Percentiles rank a stretch among this genome's conserved stretches.
Conservation (phyloP, 1,284 basidiomycete genomes). For the Grifola frondosa region DNA sequence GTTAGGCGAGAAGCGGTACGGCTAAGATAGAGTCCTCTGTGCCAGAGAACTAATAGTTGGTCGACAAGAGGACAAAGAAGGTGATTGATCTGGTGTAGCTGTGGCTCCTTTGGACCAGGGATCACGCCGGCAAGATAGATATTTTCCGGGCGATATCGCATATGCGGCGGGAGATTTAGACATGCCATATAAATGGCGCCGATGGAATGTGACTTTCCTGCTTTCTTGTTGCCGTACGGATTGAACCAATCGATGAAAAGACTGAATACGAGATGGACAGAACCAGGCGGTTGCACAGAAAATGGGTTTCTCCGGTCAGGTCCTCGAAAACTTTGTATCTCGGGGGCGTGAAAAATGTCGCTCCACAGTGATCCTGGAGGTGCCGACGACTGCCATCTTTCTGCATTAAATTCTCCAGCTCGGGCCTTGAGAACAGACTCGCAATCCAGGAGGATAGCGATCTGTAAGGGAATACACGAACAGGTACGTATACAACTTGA, state of each 20-base stretch:
- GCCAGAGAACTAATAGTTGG: conserved; percentile 19
- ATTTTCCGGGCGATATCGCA: conserved; percentile 24
- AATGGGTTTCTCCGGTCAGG: conserved; percentile 9
- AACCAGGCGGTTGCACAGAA: conserved; percentile 1
- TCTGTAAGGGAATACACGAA: neutral
- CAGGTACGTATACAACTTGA: neutral
- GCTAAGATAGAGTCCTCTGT: conserved; percentile 10
- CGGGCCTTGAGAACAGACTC: neutral
- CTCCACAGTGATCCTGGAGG: neutral
- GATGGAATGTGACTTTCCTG: conserved; percentile 22
- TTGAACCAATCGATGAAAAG: conserved; percentile 31
- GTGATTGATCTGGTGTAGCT: conserved; percentile 19
- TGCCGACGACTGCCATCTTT: neutral
- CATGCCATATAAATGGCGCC: conserved; percentile 17
- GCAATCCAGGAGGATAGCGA: conserved; percentile 1
- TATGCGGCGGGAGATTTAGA: conserved; percentile 23
- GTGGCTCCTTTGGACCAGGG: conserved; percentile 14
- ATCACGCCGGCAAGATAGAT: conserved; percentile 26
- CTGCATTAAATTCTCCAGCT: neutral
- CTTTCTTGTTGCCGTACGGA: conserved; percentile 27
- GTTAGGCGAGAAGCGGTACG: neutral
- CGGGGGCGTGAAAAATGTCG: conserved; percentile 5
- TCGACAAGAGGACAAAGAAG: conserved; percentile 22
- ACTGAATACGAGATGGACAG: conserved; percentile 23
- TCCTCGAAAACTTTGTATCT: neutral